Evolutionary conservation across 208 protist species (phyloP), one percentile per base, ranked within the genome.

Genomic region (Leptomonas seymouri): DNA sequence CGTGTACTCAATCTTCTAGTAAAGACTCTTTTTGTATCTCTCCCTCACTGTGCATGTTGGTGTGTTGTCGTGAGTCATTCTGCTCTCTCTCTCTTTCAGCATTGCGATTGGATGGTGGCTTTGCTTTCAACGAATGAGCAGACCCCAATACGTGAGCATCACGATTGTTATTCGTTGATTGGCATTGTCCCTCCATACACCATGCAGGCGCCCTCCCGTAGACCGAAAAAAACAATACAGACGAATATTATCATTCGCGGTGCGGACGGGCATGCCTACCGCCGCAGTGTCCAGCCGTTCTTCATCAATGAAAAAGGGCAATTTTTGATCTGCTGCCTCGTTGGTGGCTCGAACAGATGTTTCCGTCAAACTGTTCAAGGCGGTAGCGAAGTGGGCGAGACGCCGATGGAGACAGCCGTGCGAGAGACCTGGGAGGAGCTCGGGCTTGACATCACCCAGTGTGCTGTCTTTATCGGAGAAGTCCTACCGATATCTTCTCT

Each of bases 361-460:
- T 73, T 71, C 45, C 58, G 80, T 12, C 76, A 85, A 53, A 85
- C 68, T 9, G 79, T 85, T 2, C 84, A 89, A 41, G 84, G 80
- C 11, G 84, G 84, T 21, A 73, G 67, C 25, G 67, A 58, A 31
- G 25, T 23, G 1, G 69, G 60, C 3, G 80, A 89, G 54, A 61
- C 63, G 6, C 59, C 63, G 16, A 39, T 62, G 11, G 46, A 78
- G 27, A 82, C 84, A 0, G 79, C 80, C 23, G 45, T 50, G 25
- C 77, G 84, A 5, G 84, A 89, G 51, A 25, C 80, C 21, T 70
- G 68, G 62, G 84, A 89, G 61, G 84, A 89, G 45, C 76, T 85
- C 21, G 80, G 80, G 1, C 31, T 89, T 1, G n/a, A 64, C 3
- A 51, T 78, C 6, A 48, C 62, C 0, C 55, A 46, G n/a, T 8